Evolutionary conservation across 2,329 filamentous ascomycete species (phyloP), one percentile per base, ranked within the genome.

Genomic region (Talaromyces marneffei): DNA sequence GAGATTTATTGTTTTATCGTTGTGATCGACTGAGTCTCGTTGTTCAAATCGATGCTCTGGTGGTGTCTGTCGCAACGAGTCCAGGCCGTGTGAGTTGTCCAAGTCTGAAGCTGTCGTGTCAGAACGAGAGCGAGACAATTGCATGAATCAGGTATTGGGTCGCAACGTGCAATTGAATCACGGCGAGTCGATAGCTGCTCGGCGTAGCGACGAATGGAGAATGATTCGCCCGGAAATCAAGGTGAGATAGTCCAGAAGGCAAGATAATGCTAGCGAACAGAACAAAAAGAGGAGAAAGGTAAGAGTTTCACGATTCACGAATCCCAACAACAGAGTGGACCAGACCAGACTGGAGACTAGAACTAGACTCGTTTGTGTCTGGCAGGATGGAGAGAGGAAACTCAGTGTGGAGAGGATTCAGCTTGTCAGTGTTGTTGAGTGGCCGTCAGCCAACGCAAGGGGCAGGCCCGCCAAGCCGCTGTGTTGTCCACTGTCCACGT

Each of bases 361-460:
- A 4, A 48, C 29, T 52, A 52, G 48, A 23, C 40, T 20, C 16
- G 35, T 14, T 48, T 29, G 44, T 27, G 14, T 48, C 23, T n/a
- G 42, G 42, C 10, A 46, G 23, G 10, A 46, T 46, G 23, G 12
- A 46, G 37, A 18, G 40, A 23, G 7, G 20, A n/a, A n/a, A n/a
- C 9, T 3, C 12, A 48, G 23, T 27, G 23, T 44, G 40, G 40
- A 44, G 42, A 23, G n/a, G 40, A 23, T 16, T n/a, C 25, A 16
- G n/a, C 25, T 23, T 16, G 14, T 31, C 3, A 52, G 46, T 14
- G 46, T 52, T 31, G n/a, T 52, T 27, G 46, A 33, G 46, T 52
- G 29, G 48, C 44, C 44, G 50, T 20, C 29, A 53, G 50, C 50
- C 50, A 53, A 40, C 52, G 52, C 52, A 55, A 55, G 52, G 52